A percentile compares a stretch with the other conserved stretches of the same genome.
phyloP scores from a whole-genome alignment of 768 basidiomycete species.

The Podaxis mareebaensis region DNA sequence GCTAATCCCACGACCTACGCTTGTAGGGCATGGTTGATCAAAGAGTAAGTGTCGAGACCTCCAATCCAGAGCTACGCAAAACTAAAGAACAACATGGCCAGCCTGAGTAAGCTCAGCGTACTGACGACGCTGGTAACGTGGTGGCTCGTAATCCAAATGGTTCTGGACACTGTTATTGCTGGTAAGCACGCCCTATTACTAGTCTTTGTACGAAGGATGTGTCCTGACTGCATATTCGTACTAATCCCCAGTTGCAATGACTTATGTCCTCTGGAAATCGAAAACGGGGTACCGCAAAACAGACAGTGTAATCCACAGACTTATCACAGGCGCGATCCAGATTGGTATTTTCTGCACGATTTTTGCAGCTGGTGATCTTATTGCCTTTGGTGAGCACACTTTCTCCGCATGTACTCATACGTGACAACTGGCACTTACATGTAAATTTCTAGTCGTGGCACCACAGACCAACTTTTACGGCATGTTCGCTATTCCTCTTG shows the following conservation, averaged over 20 bases:
- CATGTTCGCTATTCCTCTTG: constrained; percentile 35
- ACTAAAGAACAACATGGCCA: background rate
- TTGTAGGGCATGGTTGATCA: constrained; percentile 15
- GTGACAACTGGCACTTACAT: background rate
- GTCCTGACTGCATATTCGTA: background rate
- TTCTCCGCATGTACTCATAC: background rate
- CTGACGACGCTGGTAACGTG: constrained; percentile 12
- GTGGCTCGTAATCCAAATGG: constrained; percentile 17
- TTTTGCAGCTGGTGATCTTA: constrained; percentile 51
- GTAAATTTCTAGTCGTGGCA: constrained; percentile 24
- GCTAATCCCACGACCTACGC: background rate
- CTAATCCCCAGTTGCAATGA: background rate
- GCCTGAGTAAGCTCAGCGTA: background rate
- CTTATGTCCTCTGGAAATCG: constrained; percentile 1
- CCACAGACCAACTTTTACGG: constrained; percentile 34
- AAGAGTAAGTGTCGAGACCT: constrained; percentile 1
- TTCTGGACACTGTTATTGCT: constrained; percentile 15
- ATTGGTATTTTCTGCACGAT: constrained; percentile 52
- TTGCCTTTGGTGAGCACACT: constrained; percentile 29
- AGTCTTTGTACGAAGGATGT: background rate
- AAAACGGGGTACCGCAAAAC: constrained; percentile 51
- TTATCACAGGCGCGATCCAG: constrained; percentile 55
- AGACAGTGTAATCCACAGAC: constrained; percentile 51
- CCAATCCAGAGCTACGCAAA: background rate
- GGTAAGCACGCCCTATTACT: constrained; percentile 1